Conservation (phyloP, 176 grass and related monocot species). For the Oryza rufipogon region DNA sequence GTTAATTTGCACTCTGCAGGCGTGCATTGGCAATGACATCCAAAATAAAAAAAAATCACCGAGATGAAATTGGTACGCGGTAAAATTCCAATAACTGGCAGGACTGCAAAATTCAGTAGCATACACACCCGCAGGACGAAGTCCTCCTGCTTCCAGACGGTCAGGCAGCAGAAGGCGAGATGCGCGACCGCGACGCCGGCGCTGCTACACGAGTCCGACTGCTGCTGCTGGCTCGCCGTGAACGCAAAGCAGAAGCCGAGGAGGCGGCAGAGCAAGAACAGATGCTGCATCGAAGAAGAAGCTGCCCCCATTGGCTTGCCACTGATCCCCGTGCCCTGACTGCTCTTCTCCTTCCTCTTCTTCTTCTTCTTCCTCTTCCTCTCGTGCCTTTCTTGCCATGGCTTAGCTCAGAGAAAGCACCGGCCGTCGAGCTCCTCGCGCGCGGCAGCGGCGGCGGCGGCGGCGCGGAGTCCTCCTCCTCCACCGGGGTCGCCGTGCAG, state of each 20-base stretch:
- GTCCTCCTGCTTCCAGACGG: constrained; percentile 69
- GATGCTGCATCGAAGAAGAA: constrained; percentile 22
- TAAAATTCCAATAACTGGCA: background rate
- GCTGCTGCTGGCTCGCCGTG: constrained; percentile 51
- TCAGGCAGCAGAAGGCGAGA: constrained; percentile 61
- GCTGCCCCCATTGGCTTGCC: constrained; percentile 39
- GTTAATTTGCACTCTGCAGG: background rate
- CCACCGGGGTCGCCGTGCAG: no score
- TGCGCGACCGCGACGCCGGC: constrained; percentile 43
- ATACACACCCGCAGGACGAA: constrained; percentile 72
- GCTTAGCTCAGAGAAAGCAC: background rate
- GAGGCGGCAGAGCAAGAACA: constrained; percentile 50
- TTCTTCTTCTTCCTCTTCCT: background rate
- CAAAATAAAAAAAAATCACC: background rate
- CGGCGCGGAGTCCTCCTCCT: no score
- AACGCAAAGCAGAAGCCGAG: constrained; percentile 41
- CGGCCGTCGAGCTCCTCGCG: no score
- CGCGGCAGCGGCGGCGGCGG: no score
- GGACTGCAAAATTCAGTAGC: background rate
- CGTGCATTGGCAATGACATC: background rate
- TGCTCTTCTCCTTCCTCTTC: background rate
- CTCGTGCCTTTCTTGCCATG: constrained; percentile 1
- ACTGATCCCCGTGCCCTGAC: background rate
- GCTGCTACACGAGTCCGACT: constrained; percentile 67
- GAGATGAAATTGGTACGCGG: background rate